phyloP scores from a whole-genome alignment of 2,329 filamentous ascomycete genomes.

The Talaromyces sp. region DNA sequence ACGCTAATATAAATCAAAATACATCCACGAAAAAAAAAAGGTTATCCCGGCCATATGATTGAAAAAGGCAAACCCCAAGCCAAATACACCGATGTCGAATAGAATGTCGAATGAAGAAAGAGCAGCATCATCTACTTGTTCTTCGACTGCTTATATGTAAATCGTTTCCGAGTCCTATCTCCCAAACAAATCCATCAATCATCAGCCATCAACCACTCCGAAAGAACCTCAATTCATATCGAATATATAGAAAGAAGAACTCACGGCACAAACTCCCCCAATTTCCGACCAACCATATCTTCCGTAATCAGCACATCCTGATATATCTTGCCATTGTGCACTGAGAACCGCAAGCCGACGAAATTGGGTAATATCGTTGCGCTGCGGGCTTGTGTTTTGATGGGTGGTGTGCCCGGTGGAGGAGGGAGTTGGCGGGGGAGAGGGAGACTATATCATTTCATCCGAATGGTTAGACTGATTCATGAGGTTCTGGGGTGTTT shows the following conservation, averaged over 20 bases:
- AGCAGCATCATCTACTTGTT: conserved; percentile 53
- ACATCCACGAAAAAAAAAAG: conserved; percentile 1
- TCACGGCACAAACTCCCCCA: conserved; percentile 87
- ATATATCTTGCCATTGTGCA: conserved; percentile 90
- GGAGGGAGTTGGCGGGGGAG: conserved; percentile 45
- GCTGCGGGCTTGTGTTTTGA: conserved; percentile 80
- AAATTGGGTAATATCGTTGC: conserved; percentile 92
- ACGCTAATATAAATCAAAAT: conserved; percentile 9
- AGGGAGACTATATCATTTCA: conserved; percentile 32
- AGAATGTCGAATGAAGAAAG: background rate
- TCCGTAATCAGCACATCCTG: conserved; percentile 80
- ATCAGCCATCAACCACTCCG: background rate
- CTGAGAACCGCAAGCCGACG: conserved; percentile 81
- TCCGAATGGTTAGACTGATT: too few relatives aligned
- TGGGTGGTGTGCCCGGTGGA: conserved; percentile 65
- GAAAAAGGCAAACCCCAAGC: background rate
- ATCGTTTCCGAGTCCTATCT: conserved; percentile 62
- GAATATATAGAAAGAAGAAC: conserved; percentile 36
- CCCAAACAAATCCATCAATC: background rate
- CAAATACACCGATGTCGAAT: background rate
- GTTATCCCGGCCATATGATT: background rate
- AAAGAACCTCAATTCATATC: background rate
- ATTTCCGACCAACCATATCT: conserved; percentile 93
- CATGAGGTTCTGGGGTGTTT: too few relatives aligned
- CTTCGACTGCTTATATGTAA: conserved; percentile 68